phyloP scores from a whole-genome alignment of 2,329 filamentous ascomycete genomes.

The Xylaria multiplex region DNA sequence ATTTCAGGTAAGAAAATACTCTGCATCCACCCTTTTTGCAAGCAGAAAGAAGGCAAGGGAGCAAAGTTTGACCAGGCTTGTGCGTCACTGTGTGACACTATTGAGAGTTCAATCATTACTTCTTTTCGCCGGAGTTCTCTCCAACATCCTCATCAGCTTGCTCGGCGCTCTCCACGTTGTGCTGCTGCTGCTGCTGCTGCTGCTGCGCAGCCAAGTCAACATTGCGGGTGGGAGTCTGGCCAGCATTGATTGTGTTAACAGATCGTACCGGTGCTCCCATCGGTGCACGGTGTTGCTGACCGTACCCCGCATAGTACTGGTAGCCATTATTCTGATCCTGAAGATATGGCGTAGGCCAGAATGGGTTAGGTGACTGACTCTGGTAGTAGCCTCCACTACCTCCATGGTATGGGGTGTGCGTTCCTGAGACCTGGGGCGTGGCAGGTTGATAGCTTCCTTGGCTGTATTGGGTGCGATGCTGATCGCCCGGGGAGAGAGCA shows the following conservation, averaged over 20 bases:
- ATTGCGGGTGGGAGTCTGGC: constrained; percentile 29
- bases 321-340: constrained; percentile 40
- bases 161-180: constrained; percentile 19
- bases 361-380: constrained; percentile 20
- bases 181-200: constrained; percentile 13
- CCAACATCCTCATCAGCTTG: constrained; percentile 20
- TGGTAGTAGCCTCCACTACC: constrained; percentile 34
- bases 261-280: constrained; percentile 19
- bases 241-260: constrained; percentile 15
- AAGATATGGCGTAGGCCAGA: constrained; percentile 46
- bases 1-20: constrained; percentile 31
- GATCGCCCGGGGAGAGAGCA: constrained; percentile 28
- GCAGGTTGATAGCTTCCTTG: constrained; percentile 31
- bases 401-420: constrained; percentile 36
- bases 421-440: constrained; percentile 34
- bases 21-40: constrained; percentile 14
- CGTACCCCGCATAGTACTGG: constrained; percentile 35
- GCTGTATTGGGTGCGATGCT: constrained; percentile 24
- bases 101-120: constrained; percentile 19
- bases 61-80: constrained; percentile 7
- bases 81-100: neutral
- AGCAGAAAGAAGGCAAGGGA: constrained; percentile 26
- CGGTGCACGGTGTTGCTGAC: constrained; percentile 23
- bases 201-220: constrained; percentile 27
- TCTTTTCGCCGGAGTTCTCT: constrained; percentile 24